Base-by-base conservation (phyloP, 148 eudicot genomes). In the Camellia granthamiana region DNA sequence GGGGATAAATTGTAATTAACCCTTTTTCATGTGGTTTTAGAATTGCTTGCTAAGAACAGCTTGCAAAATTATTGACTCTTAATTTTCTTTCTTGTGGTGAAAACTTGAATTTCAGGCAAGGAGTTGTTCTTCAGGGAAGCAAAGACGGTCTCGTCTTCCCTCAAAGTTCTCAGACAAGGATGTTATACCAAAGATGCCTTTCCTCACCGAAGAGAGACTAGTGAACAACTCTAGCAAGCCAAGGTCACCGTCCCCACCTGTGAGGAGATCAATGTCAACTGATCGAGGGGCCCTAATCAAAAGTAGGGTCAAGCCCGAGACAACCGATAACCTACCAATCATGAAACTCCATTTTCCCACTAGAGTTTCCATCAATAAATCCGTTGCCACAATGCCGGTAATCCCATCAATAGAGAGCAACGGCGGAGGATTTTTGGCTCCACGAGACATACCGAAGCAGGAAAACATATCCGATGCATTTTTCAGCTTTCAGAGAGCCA, bases 221-320 rank as follows among this genome's bases (percentile, higher is more conserved):
- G 54, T 38, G 78, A 84, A 79, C 78, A 84, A 79, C 78, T 78
- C 90, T 7, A 56, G 64, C 30, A 91, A 80, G 74, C 81, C 82
- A 67, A 90, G 91, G 83, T 95, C 91, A 77, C 91, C 91, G 58
- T 93, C 98, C n/a, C 94, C 94, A 13, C 97, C 98, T 78, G 77
- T 89, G 19, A 88, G 92, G 79, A 85, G 97, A 85, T 95, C 99
- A 16, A 7, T 89, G 80, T 95, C 99, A 58, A 93, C 99, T 30
- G 98, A 95, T 60, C 85, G 98, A 87, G 96, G 94, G 46, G 81
- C 94, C 65, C 86, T 86, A 72, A 77, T 84, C 6, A 88, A 83
- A 81, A 85, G 90, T 76, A 90, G 92, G 84, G 81, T 85, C 54
- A 90, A 90, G 74, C 85, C 95, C 42, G 97, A 93, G 76, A 82